Conservation (phyloP, 768 basidiomycete species). For the Podaxis pistillaris region DNA sequence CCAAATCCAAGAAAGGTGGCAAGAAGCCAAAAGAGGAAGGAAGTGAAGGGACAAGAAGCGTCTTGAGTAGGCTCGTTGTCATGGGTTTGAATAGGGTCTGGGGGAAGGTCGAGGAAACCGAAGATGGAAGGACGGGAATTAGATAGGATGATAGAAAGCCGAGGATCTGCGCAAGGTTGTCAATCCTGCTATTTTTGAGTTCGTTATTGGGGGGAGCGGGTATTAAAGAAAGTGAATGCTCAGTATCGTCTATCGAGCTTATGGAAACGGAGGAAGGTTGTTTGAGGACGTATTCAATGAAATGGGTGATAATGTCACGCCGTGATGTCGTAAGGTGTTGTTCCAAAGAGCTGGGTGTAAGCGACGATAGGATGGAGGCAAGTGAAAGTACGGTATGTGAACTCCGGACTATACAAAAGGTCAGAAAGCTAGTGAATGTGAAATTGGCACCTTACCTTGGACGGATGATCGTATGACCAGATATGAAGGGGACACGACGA, state of each 20-base stretch:
- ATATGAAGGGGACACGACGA: conserved; percentile 48
- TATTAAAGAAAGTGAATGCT: conserved; percentile 47
- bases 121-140: conserved; percentile 51
- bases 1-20: conserved; percentile 58
- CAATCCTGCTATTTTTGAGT: conserved; percentile 41
- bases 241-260: conserved; percentile 32
- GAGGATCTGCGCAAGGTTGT: conserved; percentile 54
- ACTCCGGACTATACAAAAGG: conserved; percentile 48
- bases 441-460: conserved; percentile 29
- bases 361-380: conserved; percentile 53
- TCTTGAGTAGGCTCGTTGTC: conserved; percentile 57
- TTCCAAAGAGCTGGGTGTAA: conserved; percentile 53
- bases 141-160: conserved; percentile 62
- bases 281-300: conserved; percentile 56
- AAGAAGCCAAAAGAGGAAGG: conserved; percentile 63
- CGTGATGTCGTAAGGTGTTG: conserved; percentile 59
- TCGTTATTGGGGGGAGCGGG: conserved; percentile 43
- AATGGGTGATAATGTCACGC: conserved; percentile 59
- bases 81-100: conserved; percentile 60
- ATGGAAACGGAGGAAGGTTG: conserved; percentile 47
- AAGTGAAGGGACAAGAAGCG: conserved; percentile 66
- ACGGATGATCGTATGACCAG: conserved; percentile 51
- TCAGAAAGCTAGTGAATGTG: conserved; percentile 1
- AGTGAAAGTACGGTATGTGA: conserved; percentile 52
- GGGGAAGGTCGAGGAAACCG: conserved; percentile 46